Base-by-base conservation (phyloP, 495 filamentous ascomycete genomes). In the Xylaria flabelliformis region DNA sequence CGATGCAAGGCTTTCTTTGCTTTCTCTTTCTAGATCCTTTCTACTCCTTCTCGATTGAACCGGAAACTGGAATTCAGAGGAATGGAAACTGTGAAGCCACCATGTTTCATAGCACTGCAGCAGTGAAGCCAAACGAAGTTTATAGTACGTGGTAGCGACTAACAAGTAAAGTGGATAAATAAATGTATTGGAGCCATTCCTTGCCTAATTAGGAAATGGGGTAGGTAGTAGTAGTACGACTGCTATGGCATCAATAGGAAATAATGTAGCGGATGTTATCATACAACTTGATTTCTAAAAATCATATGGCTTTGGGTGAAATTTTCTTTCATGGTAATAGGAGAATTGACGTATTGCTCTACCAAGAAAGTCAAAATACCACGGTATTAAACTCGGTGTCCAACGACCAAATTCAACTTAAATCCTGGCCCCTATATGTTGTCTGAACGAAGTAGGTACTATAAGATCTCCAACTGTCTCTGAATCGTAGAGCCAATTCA, bases 1-100 rank as follows among this genome's bases (percentile, higher is more conserved):
- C 70, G 70, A 72, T 72, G 70, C 70, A 72, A 72, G 70, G 70
- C 70, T 72, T 72, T 72, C 70, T 64, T 26, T 44, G 8, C 42
- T n/a, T 39, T 26, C 21, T n/a, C 10, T 53, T 17, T 32, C 50
- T 13, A 26, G 56, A 39, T 21, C 36, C 0, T 41, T 29, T 53
- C 59, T 19, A 17, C 34, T 58, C 19, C 50, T 7, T 41, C 46
- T 21, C 56, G 29, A 55, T 64, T 32, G n/a, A 29, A 32, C 59
- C 17, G 42, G 8, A 13, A 55, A 51, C n/a, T 53, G 48, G 44
- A 63, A 59, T 56, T 55, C 9, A 21, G n/a, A 42, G 34, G 12
- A n/a, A 53, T 9, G 9, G n/a, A 15, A 53, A 51, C n/a, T 17
- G 69, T 53, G 32, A 55, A 34, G 56, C 13, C 36, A 10, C 17